Conservation (phyloP, 257 asterid species). For the Orobanche coerulescens region DNA sequence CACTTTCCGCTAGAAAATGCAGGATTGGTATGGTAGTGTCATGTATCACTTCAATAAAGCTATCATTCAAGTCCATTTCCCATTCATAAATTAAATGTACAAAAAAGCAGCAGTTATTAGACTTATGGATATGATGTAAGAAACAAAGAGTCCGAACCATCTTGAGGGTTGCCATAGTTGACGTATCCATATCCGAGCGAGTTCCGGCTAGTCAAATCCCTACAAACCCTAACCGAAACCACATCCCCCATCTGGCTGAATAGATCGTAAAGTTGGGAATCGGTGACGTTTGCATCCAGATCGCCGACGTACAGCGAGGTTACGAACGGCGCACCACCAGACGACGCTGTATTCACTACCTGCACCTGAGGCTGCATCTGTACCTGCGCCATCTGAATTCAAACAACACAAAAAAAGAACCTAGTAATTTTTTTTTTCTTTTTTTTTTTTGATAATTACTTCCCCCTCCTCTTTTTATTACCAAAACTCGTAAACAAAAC, state of each 20-base stretch:
- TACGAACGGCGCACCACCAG: slow-evolving; percentile 49
- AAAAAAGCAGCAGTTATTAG: background rate
- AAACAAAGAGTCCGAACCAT: slow-evolving; percentile 40
- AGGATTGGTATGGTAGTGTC: background rate
- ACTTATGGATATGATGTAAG: background rate
- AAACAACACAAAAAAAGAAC: slow-evolving; percentile 3
- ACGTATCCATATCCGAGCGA: slow-evolving; percentile 95
- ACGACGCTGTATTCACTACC: slow-evolving; percentile 35
- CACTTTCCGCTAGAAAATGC: background rate
- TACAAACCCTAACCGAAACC: slow-evolving; percentile 89
- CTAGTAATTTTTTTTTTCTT: slow-evolving; percentile 22
- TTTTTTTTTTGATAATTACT: slow-evolving; percentile 31
- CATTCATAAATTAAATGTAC: background rate
- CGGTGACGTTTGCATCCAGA: slow-evolving; percentile 68
- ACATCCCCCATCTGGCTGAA: slow-evolving; percentile 83
- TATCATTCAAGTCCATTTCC: background rate
- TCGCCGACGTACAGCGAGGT: slow-evolving; percentile 91
- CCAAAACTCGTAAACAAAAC: slow-evolving; percentile 12
- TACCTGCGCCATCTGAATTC: slow-evolving; percentile 64
- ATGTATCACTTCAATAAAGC: background rate
- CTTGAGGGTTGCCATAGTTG: slow-evolving; percentile 64
- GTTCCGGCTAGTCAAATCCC: slow-evolving; percentile 61
- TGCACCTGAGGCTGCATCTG: slow-evolving; percentile 65
- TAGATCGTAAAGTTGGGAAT: slow-evolving; percentile 79
- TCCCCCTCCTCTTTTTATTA: slow-evolving; percentile 94